Evolutionary conservation across 1,284 basidiomycete genomes (phyloP).

Genomic region (Leucocoprinus gongylophorus): DNA sequence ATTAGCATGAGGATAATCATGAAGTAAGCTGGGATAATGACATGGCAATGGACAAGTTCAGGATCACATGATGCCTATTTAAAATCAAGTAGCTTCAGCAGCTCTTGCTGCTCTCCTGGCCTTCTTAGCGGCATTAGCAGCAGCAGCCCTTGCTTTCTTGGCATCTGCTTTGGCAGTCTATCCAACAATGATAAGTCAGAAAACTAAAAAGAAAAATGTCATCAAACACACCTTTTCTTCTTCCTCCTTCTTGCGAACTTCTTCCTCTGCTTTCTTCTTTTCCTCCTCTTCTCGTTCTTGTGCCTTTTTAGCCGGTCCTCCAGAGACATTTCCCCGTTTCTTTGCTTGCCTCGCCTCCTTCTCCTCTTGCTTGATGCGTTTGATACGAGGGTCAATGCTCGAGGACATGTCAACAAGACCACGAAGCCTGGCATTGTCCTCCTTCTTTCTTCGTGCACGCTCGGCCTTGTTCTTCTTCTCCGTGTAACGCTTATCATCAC

Average conservation of each 20-base stretch:
- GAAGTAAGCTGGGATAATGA: too few relatives aligned
- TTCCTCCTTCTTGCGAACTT: conserved; percentile 60
- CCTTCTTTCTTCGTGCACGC: conserved; percentile 94
- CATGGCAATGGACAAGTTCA: too few relatives aligned
- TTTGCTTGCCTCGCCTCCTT: conserved; percentile 94
- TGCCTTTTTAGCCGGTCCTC: conserved; percentile 38
- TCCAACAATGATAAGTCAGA: not conserved
- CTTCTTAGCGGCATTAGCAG: conserved; percentile 93
- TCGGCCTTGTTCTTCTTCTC: conserved; percentile 99
- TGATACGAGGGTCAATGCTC: conserved; percentile 88
- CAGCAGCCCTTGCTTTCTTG: conserved; percentile 78
- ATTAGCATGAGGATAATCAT: too few relatives aligned
- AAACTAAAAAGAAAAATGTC: not conserved
- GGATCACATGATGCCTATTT: not conserved
- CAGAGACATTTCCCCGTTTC: conserved; percentile 46
- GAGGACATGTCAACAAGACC: conserved; percentile 85
- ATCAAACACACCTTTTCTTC: conserved; percentile 48
- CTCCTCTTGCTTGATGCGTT: conserved; percentile 94
- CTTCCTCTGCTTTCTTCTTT: conserved; percentile 67
- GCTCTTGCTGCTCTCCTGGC: conserved; percentile 44
- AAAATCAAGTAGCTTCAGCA: conserved; percentile 17
- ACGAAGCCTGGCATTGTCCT: conserved; percentile 90
- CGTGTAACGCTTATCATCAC: conserved; percentile 97
- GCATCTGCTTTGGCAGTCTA: conserved; percentile 69
- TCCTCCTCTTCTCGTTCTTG: conserved; percentile 70